These are phyloP conservation scores for Zygnema circumcarinatum DNA, from an alignment of 139 green algal genomes.

Conservation along the genomic window DNA sequence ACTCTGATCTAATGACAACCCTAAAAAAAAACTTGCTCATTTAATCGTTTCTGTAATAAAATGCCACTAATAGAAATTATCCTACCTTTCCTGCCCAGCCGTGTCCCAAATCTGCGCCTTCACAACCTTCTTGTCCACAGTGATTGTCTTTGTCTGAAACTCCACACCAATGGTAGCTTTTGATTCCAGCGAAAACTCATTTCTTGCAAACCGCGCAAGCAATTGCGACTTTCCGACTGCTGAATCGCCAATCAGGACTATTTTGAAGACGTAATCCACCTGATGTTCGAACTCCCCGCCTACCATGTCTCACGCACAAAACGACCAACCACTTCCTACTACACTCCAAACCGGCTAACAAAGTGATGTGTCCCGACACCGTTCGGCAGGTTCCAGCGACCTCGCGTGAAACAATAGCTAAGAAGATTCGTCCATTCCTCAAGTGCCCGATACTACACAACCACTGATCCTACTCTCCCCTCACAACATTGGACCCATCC, in stretches of 20 bases:
- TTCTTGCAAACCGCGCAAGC: conserved; percentile 79
- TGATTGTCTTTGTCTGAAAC: conserved; percentile 97
- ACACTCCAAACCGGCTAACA: no score
- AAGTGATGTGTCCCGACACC: no score
- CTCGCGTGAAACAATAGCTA: no score
- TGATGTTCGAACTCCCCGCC: conserved; percentile 27
- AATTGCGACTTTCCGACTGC: conserved; percentile 66
- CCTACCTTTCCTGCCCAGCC: conserved; percentile 87
- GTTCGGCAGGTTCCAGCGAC: no score
- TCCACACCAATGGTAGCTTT: conserved; percentile 97
- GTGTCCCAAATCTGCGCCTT: conserved; percentile 99
- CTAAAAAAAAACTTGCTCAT: no score
- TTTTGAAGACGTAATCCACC: conserved; percentile 62
- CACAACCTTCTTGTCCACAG: conserved; percentile 87
- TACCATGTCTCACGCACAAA: neutral
- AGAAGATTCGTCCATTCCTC: no score
- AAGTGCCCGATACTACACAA: no score
- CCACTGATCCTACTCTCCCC: no score
- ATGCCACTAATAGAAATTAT: no score
- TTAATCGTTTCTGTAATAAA: no score
- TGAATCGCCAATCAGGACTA: conserved; percentile 59
- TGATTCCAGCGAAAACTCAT: conserved; percentile 92
- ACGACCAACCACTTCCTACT: neutral
- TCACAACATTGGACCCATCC: no score
- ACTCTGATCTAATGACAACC: no score